Evolutionary conservation across 257 asterid genomes (phyloP), one percentile per base, ranked within the genome.

Genomic region (Petunia secreta): DNA sequence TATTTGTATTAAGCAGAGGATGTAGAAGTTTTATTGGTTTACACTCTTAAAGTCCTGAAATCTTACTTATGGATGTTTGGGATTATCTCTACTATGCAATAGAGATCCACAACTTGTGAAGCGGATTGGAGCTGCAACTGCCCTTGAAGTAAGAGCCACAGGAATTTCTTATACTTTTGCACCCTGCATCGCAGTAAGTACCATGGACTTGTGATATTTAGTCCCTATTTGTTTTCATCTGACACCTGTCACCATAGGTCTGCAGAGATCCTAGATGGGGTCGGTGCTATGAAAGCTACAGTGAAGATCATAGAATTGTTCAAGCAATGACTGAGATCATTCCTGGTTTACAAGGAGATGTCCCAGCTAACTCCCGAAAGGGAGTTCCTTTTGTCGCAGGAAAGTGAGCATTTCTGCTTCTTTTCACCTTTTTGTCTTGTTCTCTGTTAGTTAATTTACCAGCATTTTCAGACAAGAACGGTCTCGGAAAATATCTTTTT

Each of bases 241-340:
- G 3, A 44, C 52, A 9, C 53, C 41, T 43, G 46, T 69, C 44
- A 41, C 75, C 64, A 63, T 50, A 94, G 98, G 98, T 94, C 6
- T 94, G 98, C 46, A 78, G 98, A 79, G 98, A 94, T 86, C 98
- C 98, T 0, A 84, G 98, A 83, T 94, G 98, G 98, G 98, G 98
- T 3, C 94, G 98, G 0, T 93, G 98, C 83, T 94, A 91, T 13
- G 98, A 94, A 82, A 93, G 97, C 86, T 94, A 90, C 25, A 93
- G 98, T 41, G 98, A 94, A 87, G 98, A 94, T 75, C 95, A 88
- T 65, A 87, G 75, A 63, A 88, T 94, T 81, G 98, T 94, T 75
- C 96, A 88, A 75, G 77, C 79, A 10, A 88, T 94, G 98, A 94
- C 98, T 14, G 97, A 90, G 82, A 91, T 94, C 67, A 93, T 94